Conservation (phyloP, 179 eudicot genomes). For the Corrigiola litoralis region DNA sequence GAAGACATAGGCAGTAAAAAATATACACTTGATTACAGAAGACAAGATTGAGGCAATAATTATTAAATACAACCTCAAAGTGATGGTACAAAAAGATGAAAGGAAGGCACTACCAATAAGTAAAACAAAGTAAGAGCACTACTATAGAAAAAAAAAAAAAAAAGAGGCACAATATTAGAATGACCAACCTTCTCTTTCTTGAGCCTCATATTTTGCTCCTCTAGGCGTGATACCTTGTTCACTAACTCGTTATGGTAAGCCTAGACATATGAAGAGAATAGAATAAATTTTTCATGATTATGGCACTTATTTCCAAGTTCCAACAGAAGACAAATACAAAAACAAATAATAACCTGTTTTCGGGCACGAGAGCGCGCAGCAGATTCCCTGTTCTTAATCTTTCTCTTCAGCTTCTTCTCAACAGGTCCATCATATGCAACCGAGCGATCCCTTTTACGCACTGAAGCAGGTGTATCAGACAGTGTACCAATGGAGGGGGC, state of each 20-base stretch:
- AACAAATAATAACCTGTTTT: constrained; percentile 47
- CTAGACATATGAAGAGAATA: constrained; percentile 29
- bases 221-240: constrained; percentile 64
- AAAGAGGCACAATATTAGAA: neutral
- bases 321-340: neutral
- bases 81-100: too few relatives aligned
- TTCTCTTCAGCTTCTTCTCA: constrained; percentile 72
- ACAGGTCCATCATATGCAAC: constrained; percentile 36
- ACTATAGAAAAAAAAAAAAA: neutral
- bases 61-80: too few relatives aligned
- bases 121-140: neutral
- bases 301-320: neutral
- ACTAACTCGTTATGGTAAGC: constrained; percentile 79
- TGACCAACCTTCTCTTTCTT: constrained; percentile 63
- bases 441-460: constrained; percentile 31
- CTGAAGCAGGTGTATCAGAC: constrained; percentile 38
- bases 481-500: constrained; percentile 35
- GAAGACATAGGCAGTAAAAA: too few relatives aligned
- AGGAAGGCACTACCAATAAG: too few relatives aligned
- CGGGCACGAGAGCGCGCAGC: constrained; percentile 95
- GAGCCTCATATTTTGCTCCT: constrained; percentile 65
- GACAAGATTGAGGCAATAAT: too few relatives aligned
- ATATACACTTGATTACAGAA: too few relatives aligned
- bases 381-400: constrained; percentile 83
- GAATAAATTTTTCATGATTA: neutral